Evolutionary conservation across 1,139 yeast genomes (phyloP), one percentile per base, ranked within the genome.

Genomic region (Taphrina confusa): DNA sequence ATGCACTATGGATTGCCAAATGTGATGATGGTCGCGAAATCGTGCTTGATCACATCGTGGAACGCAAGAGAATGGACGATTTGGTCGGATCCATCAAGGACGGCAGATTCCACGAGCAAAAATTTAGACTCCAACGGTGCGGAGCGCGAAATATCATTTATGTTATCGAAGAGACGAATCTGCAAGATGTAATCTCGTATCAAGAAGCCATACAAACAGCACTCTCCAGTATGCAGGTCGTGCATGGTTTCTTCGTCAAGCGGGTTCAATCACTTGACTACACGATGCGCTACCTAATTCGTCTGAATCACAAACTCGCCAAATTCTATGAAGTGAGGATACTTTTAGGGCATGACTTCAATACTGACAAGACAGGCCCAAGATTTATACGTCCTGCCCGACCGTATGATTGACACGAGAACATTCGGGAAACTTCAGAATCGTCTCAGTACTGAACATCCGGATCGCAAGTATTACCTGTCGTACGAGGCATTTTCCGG

Each of bases 21-120:
- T 80, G 90, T 68, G 67, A 64, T 0, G 81, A 87, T 0, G 78
- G 80, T 0, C 78, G 79, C 61, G 84, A 84, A 61, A 90, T 84
- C 1, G 84, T 88, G 0, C 72, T 94, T 20, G 88, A 91, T 68
- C 84, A 81, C 65, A 85, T 92, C 27, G 79, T 94, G 61, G 99
- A 94, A 72, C 78, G 99, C 40, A 94, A 94, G 72, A 75, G 96
- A 62, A 73, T 90, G 46, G 96, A 88, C 69, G 99, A 94, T 75
- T 78, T 94, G 68, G 85, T 87, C 0, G 70, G 78, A 50, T 87
- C 96, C 57, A 90, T 94, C 47, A 79, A 80, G 64, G 98, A 92
- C 72, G 96, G 96, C 2, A 76, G 99, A 57, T 91, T 73, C 60
- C 67, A 65, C 16, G 98, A 92, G 70, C 99, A 92, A 69, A 91